Base-by-base conservation (phyloP, 2,329 filamentous ascomycete genomes). In the Colletotrichum noveboracense region DNA sequence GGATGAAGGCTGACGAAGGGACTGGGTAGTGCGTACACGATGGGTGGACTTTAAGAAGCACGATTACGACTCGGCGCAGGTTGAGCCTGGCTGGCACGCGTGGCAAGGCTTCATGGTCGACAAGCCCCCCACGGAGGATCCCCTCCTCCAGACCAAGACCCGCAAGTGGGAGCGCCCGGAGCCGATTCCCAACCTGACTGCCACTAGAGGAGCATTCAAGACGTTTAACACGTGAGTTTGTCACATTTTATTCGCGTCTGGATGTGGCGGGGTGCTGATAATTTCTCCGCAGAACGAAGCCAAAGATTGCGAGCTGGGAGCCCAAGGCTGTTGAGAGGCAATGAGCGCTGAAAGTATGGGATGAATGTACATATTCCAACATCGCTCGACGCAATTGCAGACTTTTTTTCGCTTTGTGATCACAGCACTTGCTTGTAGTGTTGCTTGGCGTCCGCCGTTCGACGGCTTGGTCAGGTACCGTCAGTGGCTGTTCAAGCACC, bases 91-190 rank as follows among this genome's bases (percentile, higher is more conserved):
- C 86, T 99, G 97, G 97, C 97, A 98, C 87, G 95, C 95, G 34
- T 99, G 97, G 97, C 96, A 99, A 80, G 95, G 95, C 79, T 98
- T 99, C 87, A 88, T 93, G 87, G 93, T 98, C 81, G 96, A 98
- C 86, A 94, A 94, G 86, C 93, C 96, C 48, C 97, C 97, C 3
- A 91, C 89, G 48, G 86, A 94, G 82, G 97, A 99, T 84, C 88
- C 93, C 68, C 85, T 97, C 77, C 82, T 97, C 78, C 90, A 92
- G 80, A 87, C 92, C 68, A 89, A 92, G 79, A 85, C 92, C 62
- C 91, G 95, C 77, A 85, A 89, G 48, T 98, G 96, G 94, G 96
- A 98, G 84, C 89, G 93, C 75, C 89, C 89, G 72, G 90, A 90
- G 87, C 83, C 96, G 82, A 88, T 93, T 77, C 93, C 94, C 78